Evolutionary conservation across 768 basidiomycete genomes (phyloP), one percentile per base, ranked within the genome.

Genomic region (Rhizopogon roseolus): DNA sequence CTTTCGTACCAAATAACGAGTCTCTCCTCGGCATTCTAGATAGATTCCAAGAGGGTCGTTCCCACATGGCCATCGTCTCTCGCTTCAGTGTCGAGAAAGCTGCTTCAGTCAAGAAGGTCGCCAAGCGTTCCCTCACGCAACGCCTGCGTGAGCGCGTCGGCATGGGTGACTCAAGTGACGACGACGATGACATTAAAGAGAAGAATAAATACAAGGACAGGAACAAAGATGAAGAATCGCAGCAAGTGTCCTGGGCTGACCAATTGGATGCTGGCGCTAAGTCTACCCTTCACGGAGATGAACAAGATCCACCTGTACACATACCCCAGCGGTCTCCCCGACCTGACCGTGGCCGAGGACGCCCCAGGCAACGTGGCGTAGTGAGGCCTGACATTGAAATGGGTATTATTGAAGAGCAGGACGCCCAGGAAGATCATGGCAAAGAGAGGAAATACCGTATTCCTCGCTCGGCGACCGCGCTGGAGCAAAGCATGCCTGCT

Each of bases 11-110:
- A 2, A 86, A 85, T 41, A 92, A 95, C 61, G 90, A 93, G 67
- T 81, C 92, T 22, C 74, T 96, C 1, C 78, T 94, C 13, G 84
- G 88, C 25, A 90, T 93, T 56, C 76, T 95, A 32, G 92, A 94
- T 66, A 86, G 78, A 56, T 95, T 95, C 67, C 92, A 94, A 66
- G 91, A 93, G 63, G 93, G 91, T 4, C 79, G 90, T 29, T 90
- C 88, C 40, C 93, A 96, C 65, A 94, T 96, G 82, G 93, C 93
- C 19, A 88, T 95, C 60, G 90, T 94, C 50, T 85, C 84, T 57
- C 82, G 90, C 42, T 82, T 88, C 60, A 87, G 84, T 50, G 77
- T 77, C 11, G 82, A 86, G 54, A 86, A 84, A 68, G 88, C 88
- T 16, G 77, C 82, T n/a, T 85, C 84, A 49, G 84, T 93, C 52